Base-by-base conservation (phyloP, 2,329 filamentous ascomycete genomes). In the Cercospora zeina region DNA sequence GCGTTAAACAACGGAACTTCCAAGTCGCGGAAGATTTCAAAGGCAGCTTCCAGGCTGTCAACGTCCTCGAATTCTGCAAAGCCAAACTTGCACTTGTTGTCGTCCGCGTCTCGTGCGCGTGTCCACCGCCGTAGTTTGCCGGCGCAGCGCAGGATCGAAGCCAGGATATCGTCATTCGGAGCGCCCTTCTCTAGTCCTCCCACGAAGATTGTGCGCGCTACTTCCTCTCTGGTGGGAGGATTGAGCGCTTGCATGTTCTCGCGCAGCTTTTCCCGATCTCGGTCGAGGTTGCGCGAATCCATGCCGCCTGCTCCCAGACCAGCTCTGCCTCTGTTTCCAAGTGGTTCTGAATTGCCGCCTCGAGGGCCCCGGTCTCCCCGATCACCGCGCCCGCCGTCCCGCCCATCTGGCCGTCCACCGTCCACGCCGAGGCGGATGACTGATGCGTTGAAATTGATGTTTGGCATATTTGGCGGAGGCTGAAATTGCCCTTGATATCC, bases 361-460 rank as follows among this genome's bases (percentile, higher is more conserved):
- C 72, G 54, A 11, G 65, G 63, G 4, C 61, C 66, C 34, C 67
- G 54, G 14, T 62, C 63, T 19, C 67, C 65, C 55, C 67, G 50
- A 54, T 66, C 62, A n/a, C 53, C 64, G 53, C 58, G 57, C 37
- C 85, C 82, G 65, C 81, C 78, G 47, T 82, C 81, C 19, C 77
- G 75, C 36, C 68, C 80, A 81, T 72, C 91, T 91, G n/a, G 84
- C 77, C 2, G 86, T 77, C 45, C 31, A 19, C 79, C 85, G 3
- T 88, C 85, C 1, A 92, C 93, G 45, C 93, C 95, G 50, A 99
- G 84, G 59, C 95, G 90, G 73, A 99, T 97, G 63, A 97, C 92
- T 61, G 93, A 93, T 36, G 95, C 95, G 72, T 90, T 96, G 81
- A 97, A 96, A 80, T 99, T 97, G 81, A 99, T 96, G 76, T 96